Evolutionary conservation across 1,284 basidiomycete species (phyloP), one percentile per base, ranked within the genome.

Genomic region (Ganoderma sp.): DNA sequence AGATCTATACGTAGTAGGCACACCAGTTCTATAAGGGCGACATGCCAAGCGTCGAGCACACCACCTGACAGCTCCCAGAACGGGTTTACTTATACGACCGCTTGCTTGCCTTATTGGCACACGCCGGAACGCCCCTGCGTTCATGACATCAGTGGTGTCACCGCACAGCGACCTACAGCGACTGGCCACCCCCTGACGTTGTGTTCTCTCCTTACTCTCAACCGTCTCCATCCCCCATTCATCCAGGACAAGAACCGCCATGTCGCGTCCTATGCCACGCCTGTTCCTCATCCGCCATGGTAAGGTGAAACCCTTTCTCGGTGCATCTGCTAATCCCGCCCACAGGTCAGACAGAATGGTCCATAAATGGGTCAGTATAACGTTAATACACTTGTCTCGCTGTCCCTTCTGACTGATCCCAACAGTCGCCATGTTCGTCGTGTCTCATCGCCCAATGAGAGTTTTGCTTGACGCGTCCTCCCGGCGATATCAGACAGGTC

Each of bases 331-430:
- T 64, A 28, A 66, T 25, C 69, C 62, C 28, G 41, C 41, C n/a
- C 48, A 28, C 75, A 94, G 94, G 95, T 56, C 93, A 97, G 83
- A 98, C 96, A 1, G 96, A 97, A 78, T 98, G 96, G 96, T 93
- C 92, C n/a, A 76, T 93, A 65, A 96, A 92, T 74, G 96, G 94
- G 88, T 88, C 67, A 78, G 86, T 78, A 25, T 59, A 34, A 61
- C 41, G 41, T 57, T 60, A 57, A 66, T 48, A 59, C 64, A 34
- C 64, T 34, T 42, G 28, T 65, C 52, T 67, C 63, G 61, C 63
- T 43, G 63, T 17, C n/a, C 17, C 4, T 41, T 25, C 56, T 61
- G 52, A 67, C 48, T 66, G 57, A 68, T 61, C 64, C 50, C 67
- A 50, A 66, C 66, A 91, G 93, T 73, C 88, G 93, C 68, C 94